Percentiles rank a stretch among this genome's conserved stretches.
Evolutionary conservation across 768 basidiomycete genomes (phyloP).

Genomic region (Filobasidium floriforme): DNA sequence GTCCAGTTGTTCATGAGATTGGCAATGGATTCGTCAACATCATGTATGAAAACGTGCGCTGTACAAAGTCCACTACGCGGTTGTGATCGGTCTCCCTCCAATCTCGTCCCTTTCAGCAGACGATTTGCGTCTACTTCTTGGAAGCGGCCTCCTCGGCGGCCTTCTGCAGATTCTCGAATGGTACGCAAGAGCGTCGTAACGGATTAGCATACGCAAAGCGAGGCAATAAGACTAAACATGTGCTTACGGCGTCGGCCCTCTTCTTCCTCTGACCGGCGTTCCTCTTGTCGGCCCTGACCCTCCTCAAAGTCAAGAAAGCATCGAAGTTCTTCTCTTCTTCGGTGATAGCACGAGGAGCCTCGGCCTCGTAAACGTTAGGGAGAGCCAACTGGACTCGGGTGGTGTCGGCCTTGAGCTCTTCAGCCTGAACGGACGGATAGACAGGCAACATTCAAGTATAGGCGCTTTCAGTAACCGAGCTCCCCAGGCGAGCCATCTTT

Average conservation of each 20-base stretch:
- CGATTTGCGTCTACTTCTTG: slow-evolving; percentile 28
- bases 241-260: slow-evolving; percentile 32
- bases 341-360: slow-evolving; percentile 88
- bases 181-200: not conserved
- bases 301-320: slow-evolving; percentile 81
- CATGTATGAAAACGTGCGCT: not conserved
- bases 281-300: slow-evolving; percentile 69
- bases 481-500: too few species aligned
- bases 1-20: too few species aligned
- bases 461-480: too few species aligned
- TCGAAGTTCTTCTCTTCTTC: slow-evolving; percentile 78
- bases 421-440: slow-evolving; percentile 53
- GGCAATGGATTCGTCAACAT: slow-evolving; percentile 1
- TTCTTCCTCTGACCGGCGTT: slow-evolving; percentile 81
- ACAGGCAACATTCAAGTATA: not conserved
- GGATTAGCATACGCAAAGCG: not conserved
- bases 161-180: slow-evolving; percentile 26
- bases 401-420: slow-evolving; percentile 70
- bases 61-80: not conserved
- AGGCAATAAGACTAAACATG: too few species aligned
- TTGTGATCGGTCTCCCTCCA: slow-evolving; percentile 2
- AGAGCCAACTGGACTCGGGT: slow-evolving; percentile 56
- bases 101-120: not conserved
- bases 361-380: slow-evolving; percentile 60
- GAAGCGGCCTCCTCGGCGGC: slow-evolving; percentile 37